phyloP scores from a whole-genome alignment of 129 eudicot species.

The carrot (Daucus carota) region DNA sequence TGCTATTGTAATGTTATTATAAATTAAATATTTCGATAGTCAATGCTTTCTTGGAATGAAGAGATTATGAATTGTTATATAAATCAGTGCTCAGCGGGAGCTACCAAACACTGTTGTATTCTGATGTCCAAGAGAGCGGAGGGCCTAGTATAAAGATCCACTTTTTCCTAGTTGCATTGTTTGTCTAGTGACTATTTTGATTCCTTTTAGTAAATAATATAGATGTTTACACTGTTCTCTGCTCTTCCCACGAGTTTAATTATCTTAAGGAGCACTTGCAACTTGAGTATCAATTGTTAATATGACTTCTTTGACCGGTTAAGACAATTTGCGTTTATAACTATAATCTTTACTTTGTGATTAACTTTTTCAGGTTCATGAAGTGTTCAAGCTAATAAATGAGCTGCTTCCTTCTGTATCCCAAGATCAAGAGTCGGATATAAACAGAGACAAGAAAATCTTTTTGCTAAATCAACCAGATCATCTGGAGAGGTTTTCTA shows the following conservation, averaged over 20 bases:
- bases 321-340: neutral
- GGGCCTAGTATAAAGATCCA: neutral
- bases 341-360: neutral
- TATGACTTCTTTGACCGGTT: neutral
- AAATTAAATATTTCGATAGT: neutral
- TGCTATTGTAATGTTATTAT: neutral
- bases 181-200: neutral
- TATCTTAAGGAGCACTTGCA: neutral
- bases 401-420: constrained; percentile 65
- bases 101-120: neutral
- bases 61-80: neutral
- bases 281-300: no score
- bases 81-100: neutral
- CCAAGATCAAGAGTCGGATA: constrained; percentile 33
- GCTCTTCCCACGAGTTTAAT: neutral
- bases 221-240: neutral
- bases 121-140: neutral
- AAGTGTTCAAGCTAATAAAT: constrained; percentile 77
- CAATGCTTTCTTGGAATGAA: neutral
- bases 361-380: constrained; percentile 45
- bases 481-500: constrained; percentile 58
- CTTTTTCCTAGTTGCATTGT: neutral
- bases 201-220: neutral
- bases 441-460: constrained; percentile 41
- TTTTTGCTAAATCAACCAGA: constrained; percentile 54